Evolutionary conservation across 2,329 filamentous ascomycete species (phyloP).

Genomic region (Dryadomyces sulphureus): DNA sequence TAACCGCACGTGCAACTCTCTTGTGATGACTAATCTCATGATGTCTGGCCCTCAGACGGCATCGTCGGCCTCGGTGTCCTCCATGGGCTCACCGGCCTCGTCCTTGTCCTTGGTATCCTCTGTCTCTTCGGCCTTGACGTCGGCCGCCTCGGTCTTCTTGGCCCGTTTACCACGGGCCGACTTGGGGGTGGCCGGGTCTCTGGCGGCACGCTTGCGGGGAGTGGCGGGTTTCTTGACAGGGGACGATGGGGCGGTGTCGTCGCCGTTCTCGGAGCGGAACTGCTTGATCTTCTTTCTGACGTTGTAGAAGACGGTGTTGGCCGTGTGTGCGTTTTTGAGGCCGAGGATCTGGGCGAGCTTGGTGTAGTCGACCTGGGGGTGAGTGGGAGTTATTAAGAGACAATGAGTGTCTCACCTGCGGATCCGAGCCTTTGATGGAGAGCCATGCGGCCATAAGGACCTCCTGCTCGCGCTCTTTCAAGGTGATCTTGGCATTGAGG

Average conservation of each 20-base stretch:
- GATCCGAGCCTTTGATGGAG: conserved; percentile 8
- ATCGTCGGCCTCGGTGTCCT: neutral
- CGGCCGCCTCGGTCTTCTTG: neutral
- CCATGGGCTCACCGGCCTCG: neutral
- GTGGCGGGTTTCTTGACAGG: neutral
- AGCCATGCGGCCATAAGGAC: conserved; percentile 9
- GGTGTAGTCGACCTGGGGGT: conserved; percentile 7
- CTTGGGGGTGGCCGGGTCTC: neutral
- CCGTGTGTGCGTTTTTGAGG: conserved; percentile 7
- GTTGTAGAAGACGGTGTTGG: conserved; percentile 5
- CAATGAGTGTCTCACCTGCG: conserved; percentile 3
- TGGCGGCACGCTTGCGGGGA: conserved; percentile 3
- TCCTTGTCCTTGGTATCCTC: neutral
- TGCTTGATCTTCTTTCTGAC: conserved; percentile 7
- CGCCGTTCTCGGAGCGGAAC: neutral
- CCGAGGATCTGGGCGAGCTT: conserved; percentile 5
- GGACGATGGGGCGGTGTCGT: neutral
- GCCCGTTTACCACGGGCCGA: conserved; percentile 4
- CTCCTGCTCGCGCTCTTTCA: conserved; percentile 7
- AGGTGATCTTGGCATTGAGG: neutral
- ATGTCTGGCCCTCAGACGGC: no score
- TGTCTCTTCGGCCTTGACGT: neutral
- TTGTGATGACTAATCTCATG: no score
- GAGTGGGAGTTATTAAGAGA: no score
- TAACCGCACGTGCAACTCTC: no score